Base-by-base conservation (phyloP, 2,329 filamentous ascomycete species). In the Aspergillus hiratsukae region DNA sequence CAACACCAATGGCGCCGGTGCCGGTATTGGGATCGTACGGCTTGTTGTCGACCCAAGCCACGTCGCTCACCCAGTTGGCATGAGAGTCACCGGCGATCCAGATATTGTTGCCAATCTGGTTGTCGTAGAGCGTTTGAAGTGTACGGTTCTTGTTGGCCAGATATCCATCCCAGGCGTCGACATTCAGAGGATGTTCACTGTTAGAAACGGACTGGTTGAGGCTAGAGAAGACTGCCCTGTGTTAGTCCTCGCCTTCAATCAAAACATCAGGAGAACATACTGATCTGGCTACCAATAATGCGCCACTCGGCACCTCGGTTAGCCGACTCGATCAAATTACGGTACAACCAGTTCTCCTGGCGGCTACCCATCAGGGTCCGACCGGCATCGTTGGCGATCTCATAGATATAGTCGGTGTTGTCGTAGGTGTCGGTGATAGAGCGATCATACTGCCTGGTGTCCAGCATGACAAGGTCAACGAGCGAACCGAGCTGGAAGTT, bases 281-380 rank as follows among this genome's bases (percentile, higher is more conserved):
- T 75, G 45, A 87, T 83, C 69, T 90, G 88, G 27, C 85, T 87
- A 9, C 88, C 88, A 46, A 91, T 80, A 19, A 91, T 69, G 43
- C 88, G 79, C 88, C 88, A 91, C 0, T 81, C 80, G 0, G 87
- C 85, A 25, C 84, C 85, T n/a, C 87, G 81, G 17, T 82, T 65
- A n/a, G 81, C 77, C 0, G 85, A 87, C 50, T 80, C 69, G 4
- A 78, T 78, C 7, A 89, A 75, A 45, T 79, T 74, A 48, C 79
- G 78, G 69, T 88, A 88, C 72, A 90, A 87, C 89, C 89, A 91
- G 63, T 83, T 82, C 70, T 91, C 89, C 68, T 91, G 88, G 10
- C 82, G 81, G 1, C 80, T 77, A 2, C 88, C 88, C 87, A 91
- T 90, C 61, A 91, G 74, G 0, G 81, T 83, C 3, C 88, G 82